Evolutionary conservation across 805 yeast genomes (phyloP), one percentile per base, ranked within the genome.

Genomic region (Kazachstania martiniae): DNA sequence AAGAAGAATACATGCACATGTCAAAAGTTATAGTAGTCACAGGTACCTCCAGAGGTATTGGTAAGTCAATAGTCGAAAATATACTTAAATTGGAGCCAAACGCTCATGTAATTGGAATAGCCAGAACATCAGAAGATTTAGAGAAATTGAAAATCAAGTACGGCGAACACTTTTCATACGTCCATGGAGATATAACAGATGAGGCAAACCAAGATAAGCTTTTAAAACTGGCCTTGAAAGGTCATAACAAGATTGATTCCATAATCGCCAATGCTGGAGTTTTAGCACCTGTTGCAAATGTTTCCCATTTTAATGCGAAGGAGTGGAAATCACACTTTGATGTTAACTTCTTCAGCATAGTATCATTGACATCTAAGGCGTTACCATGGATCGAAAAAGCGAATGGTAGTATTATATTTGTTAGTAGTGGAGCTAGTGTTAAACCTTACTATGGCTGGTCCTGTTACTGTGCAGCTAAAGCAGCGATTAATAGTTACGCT

Each of bases 381-480:
- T 53, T 82, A 28, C 86, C 89, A 0, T 60, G 68, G 23, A 60
- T 89, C 41, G 60, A 57, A 14, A 53, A 62, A 31, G 40, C 73
- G 4, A 58, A 67, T 10, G 94, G 94, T 0, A 68, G 63, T 26
- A 65, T 80, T 23, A 63, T 89, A n/a, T 73, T 79, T 35, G 95
- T 87, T 0, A 81, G 93, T 13, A 83, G 94, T 2, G 96, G 95
- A 5, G 96, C 97, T 1, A 69, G 93, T 13, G 66, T 68, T 1
- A 69, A 65, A 33, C 39, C 46, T 14, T 46, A 44, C 28, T 36
- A 38, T 28, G 62, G 63, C 45, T 89, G 96, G 96, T 79, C 80
- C 12, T 93, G 95, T 4, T 89, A 89, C 47, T 94, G 95, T 1
- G 62, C 87, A 4, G 77, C 95, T 5, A 89, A 89, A 55, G 95